Evolutionary conservation across 116 monocot genomes (phyloP).

Genomic region (Phalaenopsis hybrid): DNA sequence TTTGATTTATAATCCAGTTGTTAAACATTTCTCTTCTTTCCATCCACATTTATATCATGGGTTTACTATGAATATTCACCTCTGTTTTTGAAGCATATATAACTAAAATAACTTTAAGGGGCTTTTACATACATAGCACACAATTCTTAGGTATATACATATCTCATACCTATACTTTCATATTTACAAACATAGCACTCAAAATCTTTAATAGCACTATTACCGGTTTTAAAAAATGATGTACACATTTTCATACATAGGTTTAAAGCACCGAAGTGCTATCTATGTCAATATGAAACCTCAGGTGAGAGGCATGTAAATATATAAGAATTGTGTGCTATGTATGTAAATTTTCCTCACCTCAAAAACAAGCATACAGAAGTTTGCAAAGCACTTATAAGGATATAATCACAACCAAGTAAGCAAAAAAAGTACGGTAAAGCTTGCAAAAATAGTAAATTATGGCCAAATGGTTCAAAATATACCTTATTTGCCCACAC

Average conservation of each 20-base stretch:
- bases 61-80: not conserved
- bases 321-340: too few species aligned
- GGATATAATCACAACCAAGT: not conserved
- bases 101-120: not conserved
- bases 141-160: too few species aligned
- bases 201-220: too few species aligned
- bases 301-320: too few species aligned
- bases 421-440: not conserved
- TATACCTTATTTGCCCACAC: constrained; percentile 34
- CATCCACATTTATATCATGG: not conserved
- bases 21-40: not conserved
- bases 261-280: too few species aligned
- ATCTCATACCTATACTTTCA: too few species aligned
- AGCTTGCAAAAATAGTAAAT: not conserved
- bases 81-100: not conserved
- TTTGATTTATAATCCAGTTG: not conserved
- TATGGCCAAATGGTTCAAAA: not conserved
- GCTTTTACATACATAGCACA: too few species aligned
- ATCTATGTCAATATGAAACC: too few species aligned
- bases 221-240: too few species aligned
- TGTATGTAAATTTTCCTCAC: too few species aligned
- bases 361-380: not conserved
- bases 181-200: too few species aligned
- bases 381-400: not conserved
- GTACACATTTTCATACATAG: too few species aligned